Conservation (phyloP, 176 grass and related monocot genomes). For the Oryza meridionalis region DNA sequence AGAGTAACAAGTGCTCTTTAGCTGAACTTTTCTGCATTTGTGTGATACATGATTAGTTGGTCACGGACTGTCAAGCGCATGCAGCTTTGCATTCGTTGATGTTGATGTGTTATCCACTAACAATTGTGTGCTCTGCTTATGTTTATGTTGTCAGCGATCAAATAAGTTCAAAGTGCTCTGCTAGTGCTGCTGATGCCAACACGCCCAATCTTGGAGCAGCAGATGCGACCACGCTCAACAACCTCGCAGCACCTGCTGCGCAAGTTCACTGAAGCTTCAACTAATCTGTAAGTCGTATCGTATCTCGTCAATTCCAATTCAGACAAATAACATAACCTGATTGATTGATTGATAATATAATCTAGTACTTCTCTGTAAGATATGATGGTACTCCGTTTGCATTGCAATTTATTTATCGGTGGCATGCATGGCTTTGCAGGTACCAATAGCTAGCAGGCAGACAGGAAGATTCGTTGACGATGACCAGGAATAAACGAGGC, state of each 20-base stretch:
- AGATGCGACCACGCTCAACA: not conserved
- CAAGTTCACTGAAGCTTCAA: not conserved
- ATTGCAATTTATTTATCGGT: not conserved
- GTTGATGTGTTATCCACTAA: not conserved
- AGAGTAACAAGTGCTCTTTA: not conserved
- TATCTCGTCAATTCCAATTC: not conserved
- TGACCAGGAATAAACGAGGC: conserved; percentile 10
- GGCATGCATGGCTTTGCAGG: not conserved
- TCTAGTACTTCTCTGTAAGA: not conserved
- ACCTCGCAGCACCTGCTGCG: not conserved
- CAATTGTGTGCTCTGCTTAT: not conserved
- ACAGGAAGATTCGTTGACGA: not conserved
- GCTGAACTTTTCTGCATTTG: not conserved
- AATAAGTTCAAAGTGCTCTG: not conserved
- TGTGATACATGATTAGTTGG: not conserved
- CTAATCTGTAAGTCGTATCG: conserved; percentile 14
- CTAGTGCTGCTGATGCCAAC: not conserved
- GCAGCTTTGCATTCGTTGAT: not conserved
- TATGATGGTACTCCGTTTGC: not conserved
- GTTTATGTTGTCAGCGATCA: not conserved
- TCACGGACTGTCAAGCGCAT: not conserved
- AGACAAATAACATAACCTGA: not conserved
- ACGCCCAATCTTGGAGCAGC: no score
- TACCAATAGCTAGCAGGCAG: not conserved
- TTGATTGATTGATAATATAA: no score